These are phyloP conservation scores for Pyrenochaeta sp. DNA, from an alignment of 2,329 filamentous ascomycete genomes.

Conservation along the genomic window DNA sequence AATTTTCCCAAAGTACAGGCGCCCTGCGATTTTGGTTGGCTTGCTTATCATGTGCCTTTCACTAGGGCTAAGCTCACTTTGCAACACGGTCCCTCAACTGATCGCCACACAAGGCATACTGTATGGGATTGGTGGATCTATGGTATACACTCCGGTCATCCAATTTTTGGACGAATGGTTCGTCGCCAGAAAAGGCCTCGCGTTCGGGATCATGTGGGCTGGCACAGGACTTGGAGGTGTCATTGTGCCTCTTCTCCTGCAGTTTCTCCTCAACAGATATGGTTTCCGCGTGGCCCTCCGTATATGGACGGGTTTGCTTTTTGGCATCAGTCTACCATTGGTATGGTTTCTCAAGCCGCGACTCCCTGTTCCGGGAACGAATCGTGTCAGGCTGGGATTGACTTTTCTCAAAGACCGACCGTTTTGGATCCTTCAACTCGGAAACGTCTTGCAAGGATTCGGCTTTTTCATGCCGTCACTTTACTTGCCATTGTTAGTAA, in stretches of 20 bases:
- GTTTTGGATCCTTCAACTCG: slow-evolving; percentile 43
- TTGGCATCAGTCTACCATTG: slow-evolving; percentile 40
- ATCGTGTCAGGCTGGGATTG: slow-evolving; percentile 23
- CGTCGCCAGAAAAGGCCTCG: slow-evolving; percentile 63
- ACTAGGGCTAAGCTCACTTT: slow-evolving; percentile 57
- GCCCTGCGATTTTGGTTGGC: slow-evolving; percentile 42
- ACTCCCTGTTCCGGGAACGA: slow-evolving; percentile 25
- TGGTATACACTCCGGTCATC: slow-evolving; percentile 65
- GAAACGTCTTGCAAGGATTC: slow-evolving; percentile 45
- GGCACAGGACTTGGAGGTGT: slow-evolving; percentile 53
- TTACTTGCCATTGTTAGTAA: slow-evolving; percentile 49
- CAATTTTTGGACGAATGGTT: slow-evolving; percentile 71
- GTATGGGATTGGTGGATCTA: slow-evolving; percentile 65
- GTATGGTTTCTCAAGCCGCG: slow-evolving; percentile 43
- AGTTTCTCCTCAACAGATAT: slow-evolving; percentile 48
- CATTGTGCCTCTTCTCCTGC: slow-evolving; percentile 53
- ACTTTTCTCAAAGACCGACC: slow-evolving; percentile 29
- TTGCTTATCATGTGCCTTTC: slow-evolving; percentile 45
- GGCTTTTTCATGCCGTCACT: slow-evolving; percentile 50
- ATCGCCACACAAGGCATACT: slow-evolving; percentile 68
- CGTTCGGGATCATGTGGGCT: slow-evolving; percentile 69
- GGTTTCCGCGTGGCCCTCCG: slow-evolving; percentile 53
- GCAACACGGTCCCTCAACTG: slow-evolving; percentile 60
- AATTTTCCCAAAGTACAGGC: slow-evolving; percentile 40
- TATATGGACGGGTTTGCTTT: slow-evolving; percentile 46